A percentile compares a stretch with the other conserved stretches of the same genome.
These are phyloP conservation scores for Penicillium capsulatum DNA, from an alignment of 2,329 filamentous ascomycete genomes.

Conservation along the genomic window DNA sequence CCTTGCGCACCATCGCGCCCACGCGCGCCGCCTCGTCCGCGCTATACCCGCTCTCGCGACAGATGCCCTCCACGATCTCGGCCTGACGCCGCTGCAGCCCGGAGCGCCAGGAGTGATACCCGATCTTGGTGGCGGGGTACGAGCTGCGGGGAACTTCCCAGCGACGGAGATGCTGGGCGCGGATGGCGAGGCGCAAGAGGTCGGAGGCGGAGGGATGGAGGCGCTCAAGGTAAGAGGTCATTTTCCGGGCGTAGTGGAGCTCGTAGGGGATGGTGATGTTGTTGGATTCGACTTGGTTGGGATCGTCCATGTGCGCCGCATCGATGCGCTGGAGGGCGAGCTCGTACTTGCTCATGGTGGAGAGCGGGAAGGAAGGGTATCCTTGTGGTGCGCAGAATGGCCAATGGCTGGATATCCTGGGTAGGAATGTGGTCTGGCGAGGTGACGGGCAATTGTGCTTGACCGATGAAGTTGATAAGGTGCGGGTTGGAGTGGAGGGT, in stretches of 20 bases:
- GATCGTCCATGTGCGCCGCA: constrained; percentile 65
- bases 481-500: too few relatives aligned
- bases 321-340: constrained; percentile 66
- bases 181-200: constrained; percentile 67
- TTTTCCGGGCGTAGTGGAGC: constrained; percentile 74
- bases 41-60: constrained; percentile 49
- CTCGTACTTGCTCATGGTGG: constrained; percentile 33
- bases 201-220: constrained; percentile 61
- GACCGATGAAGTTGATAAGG: too few relatives aligned
- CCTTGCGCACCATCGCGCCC: constrained; percentile 71
- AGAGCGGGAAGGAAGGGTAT: too few relatives aligned
- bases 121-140: constrained; percentile 69
- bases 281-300: constrained; percentile 47
- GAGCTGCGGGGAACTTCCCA: constrained; percentile 75
- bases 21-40: constrained; percentile 58
- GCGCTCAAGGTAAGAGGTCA: constrained; percentile 66
- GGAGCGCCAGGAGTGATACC: constrained; percentile 76
- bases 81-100: constrained; percentile 70
- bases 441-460: too few relatives aligned
- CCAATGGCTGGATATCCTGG: too few relatives aligned
- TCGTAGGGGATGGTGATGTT: constrained; percentile 62
- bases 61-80: constrained; percentile 54
- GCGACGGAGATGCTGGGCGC: constrained; percentile 78
- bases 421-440: too few relatives aligned
- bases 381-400: too few relatives aligned